These are phyloP conservation scores for Rhynchosporium secalis DNA, from an alignment of 2,329 filamentous ascomycete species.

Conservation along the genomic window DNA sequence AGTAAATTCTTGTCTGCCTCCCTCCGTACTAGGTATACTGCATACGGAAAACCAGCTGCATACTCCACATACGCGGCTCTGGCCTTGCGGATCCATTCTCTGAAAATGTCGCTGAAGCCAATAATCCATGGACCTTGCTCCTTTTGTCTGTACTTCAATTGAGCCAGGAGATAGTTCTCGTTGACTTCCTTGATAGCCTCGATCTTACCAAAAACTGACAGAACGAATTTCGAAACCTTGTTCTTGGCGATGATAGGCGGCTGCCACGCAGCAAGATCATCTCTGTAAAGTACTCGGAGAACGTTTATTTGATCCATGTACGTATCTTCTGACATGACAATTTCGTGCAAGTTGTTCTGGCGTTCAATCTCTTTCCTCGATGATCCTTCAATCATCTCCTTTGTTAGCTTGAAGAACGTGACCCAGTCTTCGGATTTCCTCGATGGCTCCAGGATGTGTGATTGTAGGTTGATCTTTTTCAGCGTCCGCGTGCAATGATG, in stretches of 20 bases:
- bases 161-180: slow-evolving; percentile 86
- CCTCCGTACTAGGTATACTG: slow-evolving; percentile 77
- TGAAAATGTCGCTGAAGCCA: slow-evolving; percentile 95
- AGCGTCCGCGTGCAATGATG: slow-evolving; percentile 90
- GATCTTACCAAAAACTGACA: slow-evolving; percentile 85
- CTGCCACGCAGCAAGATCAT: slow-evolving; percentile 70
- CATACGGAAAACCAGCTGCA: slow-evolving; percentile 81
- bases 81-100: slow-evolving; percentile 97
- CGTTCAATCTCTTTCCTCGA: slow-evolving; percentile 86
- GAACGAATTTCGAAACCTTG: slow-evolving; percentile 75
- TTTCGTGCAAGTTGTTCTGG: slow-evolving; percentile 93
- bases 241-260: slow-evolving; percentile 80
- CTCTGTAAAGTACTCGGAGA: slow-evolving; percentile 79
- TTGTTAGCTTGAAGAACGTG: slow-evolving; percentile 81
- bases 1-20: slow-evolving; percentile 82
- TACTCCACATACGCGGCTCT: slow-evolving; percentile 88
- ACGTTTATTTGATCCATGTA: slow-evolving; percentile 91
- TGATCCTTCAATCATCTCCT: slow-evolving; percentile 69
- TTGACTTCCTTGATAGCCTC: slow-evolving; percentile 88
- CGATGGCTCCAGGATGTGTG: slow-evolving; percentile 67
- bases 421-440: slow-evolving; percentile 78
- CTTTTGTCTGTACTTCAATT: slow-evolving; percentile 94
- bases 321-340: slow-evolving; percentile 87
- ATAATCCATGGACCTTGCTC: slow-evolving; percentile 94
- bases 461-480: slow-evolving; percentile 88